Evolutionary conservation across 306 rosid species (phyloP), one percentile per base, ranked within the genome.

Genomic region (Luffa aegyptiaca): DNA sequence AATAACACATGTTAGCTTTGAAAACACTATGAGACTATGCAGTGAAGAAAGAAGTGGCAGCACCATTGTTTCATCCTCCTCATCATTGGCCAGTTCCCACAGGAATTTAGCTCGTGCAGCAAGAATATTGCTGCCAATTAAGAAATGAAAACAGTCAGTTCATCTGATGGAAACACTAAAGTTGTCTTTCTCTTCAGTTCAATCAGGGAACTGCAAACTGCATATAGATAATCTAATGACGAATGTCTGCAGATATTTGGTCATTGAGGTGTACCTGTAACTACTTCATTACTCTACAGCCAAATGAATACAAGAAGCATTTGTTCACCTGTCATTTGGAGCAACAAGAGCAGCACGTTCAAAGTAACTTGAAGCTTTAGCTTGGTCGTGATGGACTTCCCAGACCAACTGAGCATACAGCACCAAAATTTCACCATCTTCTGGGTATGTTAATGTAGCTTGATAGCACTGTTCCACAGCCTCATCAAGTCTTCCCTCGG

Each of bases 31-130:
- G 71, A 65, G 49, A 72, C 17, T 8, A 49, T 17, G 21, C 77
- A 79, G 49, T 62, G 77, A 80, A 51, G 52, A 66, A 75, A 21
- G 42, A 75, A 62, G 77, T 55, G 49, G 58, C 35, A 53, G 37
- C 83, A 90, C 96, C 94, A 82, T 57, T 66, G 77, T 68, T 39
- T 74, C 80, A 80, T 76, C 79, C 69, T 87, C 85, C 31, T 81
- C 84, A 11, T 62, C 84, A 13, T 86, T 86, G 62, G 88, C 90
- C 64, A 83, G 77, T 85, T 88, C 93, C 97, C 97, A 95, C 36
- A 92, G 97, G 87, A 95, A 92, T 83, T 90, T 86, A 80, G 93
- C 86, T 86, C 88, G 88, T 86, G 96, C 97, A 55, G 92, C 97
- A 56, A 91, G 96, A 85, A 91, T 87, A 73, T 83, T 56, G 81